Percentiles rank a stretch among this genome's conserved stretches.
Evolutionary conservation across 345 rosid species (phyloP).

Genomic region (Citropsis articulata): DNA sequence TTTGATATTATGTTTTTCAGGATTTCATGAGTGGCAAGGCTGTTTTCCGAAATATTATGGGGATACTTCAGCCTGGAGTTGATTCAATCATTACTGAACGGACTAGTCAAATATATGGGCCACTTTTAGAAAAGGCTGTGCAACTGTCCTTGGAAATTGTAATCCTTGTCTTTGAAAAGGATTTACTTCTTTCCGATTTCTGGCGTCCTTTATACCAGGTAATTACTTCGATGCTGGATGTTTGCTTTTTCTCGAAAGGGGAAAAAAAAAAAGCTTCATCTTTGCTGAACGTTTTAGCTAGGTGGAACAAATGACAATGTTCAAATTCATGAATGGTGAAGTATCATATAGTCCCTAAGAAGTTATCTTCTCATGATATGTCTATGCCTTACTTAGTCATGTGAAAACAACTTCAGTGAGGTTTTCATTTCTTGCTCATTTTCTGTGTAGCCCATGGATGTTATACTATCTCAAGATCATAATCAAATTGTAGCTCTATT

Average conservation of each 20-base stretch:
- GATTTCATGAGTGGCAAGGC: conserved; percentile 99
- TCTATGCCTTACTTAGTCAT: not conserved
- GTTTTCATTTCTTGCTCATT: conserved; percentile 14
- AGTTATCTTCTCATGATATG: not conserved
- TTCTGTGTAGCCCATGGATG: conserved; percentile 78
- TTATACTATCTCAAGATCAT: conserved; percentile 90
- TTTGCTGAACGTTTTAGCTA: not conserved
- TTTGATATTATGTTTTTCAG: conserved; percentile 31
- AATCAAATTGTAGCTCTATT: conserved; percentile 71
- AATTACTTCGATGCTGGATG: conserved; percentile 8
- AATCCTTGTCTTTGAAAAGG: conserved; percentile 79
- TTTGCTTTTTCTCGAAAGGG: not conserved
- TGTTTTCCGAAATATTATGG: conserved; percentile 81
- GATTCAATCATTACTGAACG: conserved; percentile 68
- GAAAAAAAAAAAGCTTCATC: not conserved
- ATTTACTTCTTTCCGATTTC: conserved; percentile 69
- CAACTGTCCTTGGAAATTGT: conserved; percentile 81
- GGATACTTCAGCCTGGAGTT: conserved; percentile 82
- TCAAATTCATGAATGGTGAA: not conserved
- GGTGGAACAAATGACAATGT: not conserved
- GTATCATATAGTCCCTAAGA: not conserved
- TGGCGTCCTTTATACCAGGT: conserved; percentile 98
- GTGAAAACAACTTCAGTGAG: not conserved
- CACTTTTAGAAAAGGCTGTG: conserved; percentile 84
- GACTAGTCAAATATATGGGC: conserved; percentile 73